These are phyloP conservation scores for Pseudogymnoascus sp. DNA, from an alignment of 2,329 filamentous ascomycete genomes.

Conservation along the genomic window DNA sequence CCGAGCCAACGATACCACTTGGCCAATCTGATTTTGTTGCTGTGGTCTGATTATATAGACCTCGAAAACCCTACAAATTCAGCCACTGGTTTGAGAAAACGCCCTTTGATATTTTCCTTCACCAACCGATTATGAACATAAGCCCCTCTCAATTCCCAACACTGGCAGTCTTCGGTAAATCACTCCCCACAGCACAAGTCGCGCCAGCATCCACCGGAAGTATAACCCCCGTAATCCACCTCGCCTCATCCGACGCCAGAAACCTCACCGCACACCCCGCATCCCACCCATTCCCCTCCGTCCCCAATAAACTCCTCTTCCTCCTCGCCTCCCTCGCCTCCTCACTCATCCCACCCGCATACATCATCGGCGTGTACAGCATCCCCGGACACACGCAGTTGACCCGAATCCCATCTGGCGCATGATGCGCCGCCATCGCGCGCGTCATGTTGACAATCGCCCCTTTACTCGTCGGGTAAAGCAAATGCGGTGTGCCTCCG, in stretches of 20 bases:
- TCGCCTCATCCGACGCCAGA: constrained; percentile 42
- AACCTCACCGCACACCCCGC: constrained; percentile 43
- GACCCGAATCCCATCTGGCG: constrained; percentile 40
- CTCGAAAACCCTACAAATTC: too few relatives aligned
- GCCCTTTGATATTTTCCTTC: background rate
- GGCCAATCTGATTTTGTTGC: background rate
- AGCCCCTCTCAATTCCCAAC: background rate
- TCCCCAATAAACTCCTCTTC: constrained; percentile 43
- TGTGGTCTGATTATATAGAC: background rate
- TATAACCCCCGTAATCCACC: constrained; percentile 44
- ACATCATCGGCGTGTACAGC: constrained; percentile 47
- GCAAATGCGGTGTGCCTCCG: constrained; percentile 37
- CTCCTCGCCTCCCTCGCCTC: constrained; percentile 32
- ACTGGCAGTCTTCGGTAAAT: constrained; percentile 27
- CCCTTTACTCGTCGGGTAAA: constrained; percentile 41
- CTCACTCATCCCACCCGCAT: constrained; percentile 31
- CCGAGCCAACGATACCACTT: background rate
- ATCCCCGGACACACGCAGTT: constrained; percentile 49
- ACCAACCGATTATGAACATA: background rate
- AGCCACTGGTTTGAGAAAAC: background rate
- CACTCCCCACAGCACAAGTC: constrained; percentile 36
- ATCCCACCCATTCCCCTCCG: constrained; percentile 48
- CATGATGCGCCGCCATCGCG: constrained; percentile 49
- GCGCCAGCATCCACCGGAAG: constrained; percentile 41
- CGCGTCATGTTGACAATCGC: constrained; percentile 48